Percentiles rank a stretch among this genome's conserved stretches.
These are phyloP conservation scores for Nemania abortiva DNA, from an alignment of 2,329 filamentous ascomycete species.

Conservation along the genomic window DNA sequence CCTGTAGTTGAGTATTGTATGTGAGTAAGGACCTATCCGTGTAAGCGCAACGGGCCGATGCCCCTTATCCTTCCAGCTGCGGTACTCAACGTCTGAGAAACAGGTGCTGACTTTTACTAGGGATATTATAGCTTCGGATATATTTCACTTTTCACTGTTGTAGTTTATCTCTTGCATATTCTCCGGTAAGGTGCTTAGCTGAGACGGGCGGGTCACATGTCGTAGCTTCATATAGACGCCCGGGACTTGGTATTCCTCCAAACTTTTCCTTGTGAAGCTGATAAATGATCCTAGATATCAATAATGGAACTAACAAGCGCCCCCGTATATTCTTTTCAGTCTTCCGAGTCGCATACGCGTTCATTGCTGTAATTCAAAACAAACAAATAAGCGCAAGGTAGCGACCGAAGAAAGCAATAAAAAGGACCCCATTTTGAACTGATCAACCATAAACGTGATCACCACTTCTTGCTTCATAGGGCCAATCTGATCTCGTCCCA, in stretches of 20 bases:
- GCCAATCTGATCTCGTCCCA: not conserved
- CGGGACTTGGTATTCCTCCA: too few species aligned
- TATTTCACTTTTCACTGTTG: not conserved
- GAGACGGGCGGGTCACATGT: too few species aligned
- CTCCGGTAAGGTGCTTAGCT: too few species aligned
- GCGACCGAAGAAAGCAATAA: not conserved
- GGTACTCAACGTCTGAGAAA: not conserved
- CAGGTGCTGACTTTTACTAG: not conserved
- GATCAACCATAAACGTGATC: too few species aligned
- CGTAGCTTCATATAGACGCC: too few species aligned
- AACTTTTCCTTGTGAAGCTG: too few species aligned
- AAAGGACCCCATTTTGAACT: too few species aligned
- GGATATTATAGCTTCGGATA: not conserved
- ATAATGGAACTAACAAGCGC: not conserved
- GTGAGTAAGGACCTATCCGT: not conserved
- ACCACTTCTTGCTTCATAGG: not conserved
- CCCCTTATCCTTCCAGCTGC: not conserved
- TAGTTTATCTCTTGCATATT: too few species aligned
- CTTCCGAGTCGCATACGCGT: not conserved
- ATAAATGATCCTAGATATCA: not conserved
- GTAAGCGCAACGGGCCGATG: not conserved
- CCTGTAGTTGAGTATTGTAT: not conserved
- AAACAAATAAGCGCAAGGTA: not conserved
- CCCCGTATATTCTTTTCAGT: not conserved
- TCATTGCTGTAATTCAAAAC: not conserved